A percentile compares a stretch with the other conserved stretches of the same genome.
phyloP scores from a whole-genome alignment of 768 basidiomycete genomes.

The Agaricus subrufescens region DNA sequence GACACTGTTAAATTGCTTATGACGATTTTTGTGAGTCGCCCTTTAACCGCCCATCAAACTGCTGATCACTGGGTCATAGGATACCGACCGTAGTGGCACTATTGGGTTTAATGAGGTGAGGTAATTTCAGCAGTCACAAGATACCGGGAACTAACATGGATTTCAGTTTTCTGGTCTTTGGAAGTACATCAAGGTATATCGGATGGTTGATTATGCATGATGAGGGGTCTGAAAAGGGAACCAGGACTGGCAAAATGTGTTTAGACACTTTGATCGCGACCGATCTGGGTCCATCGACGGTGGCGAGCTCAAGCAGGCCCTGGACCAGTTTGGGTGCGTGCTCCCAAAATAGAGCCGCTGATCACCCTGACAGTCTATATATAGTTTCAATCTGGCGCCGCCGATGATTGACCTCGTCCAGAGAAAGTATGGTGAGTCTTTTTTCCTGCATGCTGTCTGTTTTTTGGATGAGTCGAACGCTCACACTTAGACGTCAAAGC shows the following conservation, averaged over 20 bases:
- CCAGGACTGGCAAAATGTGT: conserved; percentile 81
- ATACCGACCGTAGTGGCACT: conserved; percentile 71
- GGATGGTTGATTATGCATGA: background rate
- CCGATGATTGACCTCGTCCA: conserved; percentile 60
- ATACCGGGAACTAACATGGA: conserved; percentile 10
- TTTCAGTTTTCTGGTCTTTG: conserved; percentile 68
- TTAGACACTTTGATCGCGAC: conserved; percentile 82
- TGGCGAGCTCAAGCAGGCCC: conserved; percentile 61
- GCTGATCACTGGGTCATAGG: conserved; percentile 24
- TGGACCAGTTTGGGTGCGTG: conserved; percentile 65
- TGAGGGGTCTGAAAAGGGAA: background rate
- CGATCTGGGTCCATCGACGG: conserved; percentile 75
- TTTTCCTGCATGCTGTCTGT: background rate
- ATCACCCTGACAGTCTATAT: background rate
- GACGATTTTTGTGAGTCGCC: conserved; percentile 63
- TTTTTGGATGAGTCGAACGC: too few species aligned
- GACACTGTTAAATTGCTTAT: conserved; percentile 86
- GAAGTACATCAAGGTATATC: conserved; percentile 68
- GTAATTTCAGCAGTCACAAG: conserved; percentile 9
- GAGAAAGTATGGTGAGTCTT: conserved; percentile 69
- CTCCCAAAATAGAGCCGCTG: background rate
- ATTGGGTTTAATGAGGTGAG: conserved; percentile 74
- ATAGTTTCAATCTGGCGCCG: conserved; percentile 62
- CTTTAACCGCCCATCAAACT: background rate
- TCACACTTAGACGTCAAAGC: conserved; percentile 51